A percentile compares a stretch with the other conserved stretches of the same genome.
These are phyloP conservation scores for Canavalia gladiata DNA, from an alignment of 306 rosid genomes.

Conservation along the genomic window DNA sequence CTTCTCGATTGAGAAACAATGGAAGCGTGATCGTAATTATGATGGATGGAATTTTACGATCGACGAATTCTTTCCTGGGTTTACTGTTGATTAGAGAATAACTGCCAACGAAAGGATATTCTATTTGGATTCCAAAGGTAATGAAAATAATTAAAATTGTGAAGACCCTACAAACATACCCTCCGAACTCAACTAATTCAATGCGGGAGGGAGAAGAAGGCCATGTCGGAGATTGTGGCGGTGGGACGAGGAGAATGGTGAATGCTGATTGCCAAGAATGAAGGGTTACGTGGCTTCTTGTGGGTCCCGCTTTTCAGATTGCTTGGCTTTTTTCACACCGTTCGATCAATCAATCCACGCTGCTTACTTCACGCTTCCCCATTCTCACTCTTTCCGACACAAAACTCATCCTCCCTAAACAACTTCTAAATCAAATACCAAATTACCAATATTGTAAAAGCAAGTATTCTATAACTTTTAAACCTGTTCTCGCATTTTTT, in stretches of 20 bases:
- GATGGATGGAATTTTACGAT: neutral
- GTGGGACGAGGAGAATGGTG: neutral
- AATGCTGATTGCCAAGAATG: neutral
- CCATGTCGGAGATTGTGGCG: neutral
- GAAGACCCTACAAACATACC: neutral
- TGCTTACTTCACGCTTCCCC: slow-evolving; percentile 46
- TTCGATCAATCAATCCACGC: slow-evolving; percentile 26
- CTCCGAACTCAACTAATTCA: too few species aligned
- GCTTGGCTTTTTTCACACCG: neutral
- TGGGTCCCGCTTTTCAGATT: slow-evolving; percentile 8
- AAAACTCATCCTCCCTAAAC: neutral
- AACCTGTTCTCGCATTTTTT: too few species aligned
- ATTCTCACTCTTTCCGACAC: neutral
- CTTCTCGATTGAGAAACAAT: neutral
- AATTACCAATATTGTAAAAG: too few species aligned
- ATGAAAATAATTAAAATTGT: neutral
- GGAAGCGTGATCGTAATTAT: neutral
- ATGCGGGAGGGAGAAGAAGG: too few species aligned
- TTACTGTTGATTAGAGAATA: neutral
- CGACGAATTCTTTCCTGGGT: too few species aligned
- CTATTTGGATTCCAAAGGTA: neutral
- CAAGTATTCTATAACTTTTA: too few species aligned
- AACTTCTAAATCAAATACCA: neutral
- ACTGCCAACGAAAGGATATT: neutral
- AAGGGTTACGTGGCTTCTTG: neutral